Conservation (phyloP, 2,329 filamentous ascomycete genomes). For the Cryphonectria carpinicola region DNA sequence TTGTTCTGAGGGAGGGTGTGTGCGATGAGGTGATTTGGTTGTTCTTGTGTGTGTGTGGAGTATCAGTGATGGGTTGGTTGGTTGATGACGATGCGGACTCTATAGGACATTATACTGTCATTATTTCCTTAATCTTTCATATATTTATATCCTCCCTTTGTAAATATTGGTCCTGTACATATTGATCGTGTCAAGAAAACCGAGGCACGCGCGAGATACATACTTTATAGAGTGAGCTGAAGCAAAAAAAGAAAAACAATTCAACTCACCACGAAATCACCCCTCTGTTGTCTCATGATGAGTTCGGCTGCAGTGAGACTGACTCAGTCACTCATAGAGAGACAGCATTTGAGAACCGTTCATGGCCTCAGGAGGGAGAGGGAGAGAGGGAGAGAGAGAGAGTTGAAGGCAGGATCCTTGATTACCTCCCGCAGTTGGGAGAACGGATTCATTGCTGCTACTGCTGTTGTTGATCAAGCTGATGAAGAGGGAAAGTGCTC, state of each 20-base stretch:
- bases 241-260: not conserved
- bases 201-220: not conserved
- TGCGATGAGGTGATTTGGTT: not conserved
- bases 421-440: too few species aligned
- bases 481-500: too few species aligned
- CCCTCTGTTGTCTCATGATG: not conserved
- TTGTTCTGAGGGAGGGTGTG: not conserved
- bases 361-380: too few species aligned
- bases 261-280: not conserved
- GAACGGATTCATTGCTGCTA: not conserved
- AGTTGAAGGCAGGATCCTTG: too few species aligned
- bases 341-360: not conserved
- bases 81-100: constrained; percentile 5
- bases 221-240: not conserved
- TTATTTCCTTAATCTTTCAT: constrained; percentile 1
- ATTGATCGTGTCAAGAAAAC: not conserved
- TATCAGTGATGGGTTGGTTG: not conserved
- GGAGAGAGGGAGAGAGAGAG: too few species aligned
- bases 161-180: not conserved
- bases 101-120: constrained; percentile 10
- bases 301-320: not conserved
- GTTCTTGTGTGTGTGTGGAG: not conserved
- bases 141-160: not conserved
- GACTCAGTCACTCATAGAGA: not conserved
- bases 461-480: not conserved